These are phyloP conservation scores for Exophiala spinifera DNA, from an alignment of 2,329 filamentous ascomycete species.

Conservation along the genomic window DNA sequence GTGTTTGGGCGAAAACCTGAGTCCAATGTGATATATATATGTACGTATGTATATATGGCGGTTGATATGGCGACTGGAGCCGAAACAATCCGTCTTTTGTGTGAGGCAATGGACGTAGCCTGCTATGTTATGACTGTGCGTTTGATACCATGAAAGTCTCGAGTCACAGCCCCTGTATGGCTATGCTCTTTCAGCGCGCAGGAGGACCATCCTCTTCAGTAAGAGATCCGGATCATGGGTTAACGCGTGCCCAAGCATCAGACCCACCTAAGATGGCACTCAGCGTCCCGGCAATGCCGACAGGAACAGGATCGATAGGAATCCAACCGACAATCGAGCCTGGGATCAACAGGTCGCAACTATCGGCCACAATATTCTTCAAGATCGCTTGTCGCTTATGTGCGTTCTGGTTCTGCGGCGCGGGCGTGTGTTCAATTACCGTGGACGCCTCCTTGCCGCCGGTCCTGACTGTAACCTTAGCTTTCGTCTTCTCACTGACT, in stretches of 20 bases:
- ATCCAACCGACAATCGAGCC: conserved; percentile 61
- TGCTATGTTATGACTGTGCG: no score
- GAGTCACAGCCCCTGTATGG: no score
- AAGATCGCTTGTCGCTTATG: conserved; percentile 8
- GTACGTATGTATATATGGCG: no score
- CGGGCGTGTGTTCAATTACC: background rate
- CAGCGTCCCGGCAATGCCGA: conserved; percentile 58
- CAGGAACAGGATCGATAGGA: conserved; percentile 47
- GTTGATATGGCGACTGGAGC: no score
- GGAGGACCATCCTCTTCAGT: no score
- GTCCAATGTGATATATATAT: no score
- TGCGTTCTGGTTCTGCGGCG: background rate
- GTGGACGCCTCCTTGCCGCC: background rate
- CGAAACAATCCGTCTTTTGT: no score
- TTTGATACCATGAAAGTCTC: no score
- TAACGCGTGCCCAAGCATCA: conserved; percentile 16
- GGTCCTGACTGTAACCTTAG: background rate
- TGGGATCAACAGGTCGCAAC: conserved; percentile 62
- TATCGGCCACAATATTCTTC: conserved; percentile 55
- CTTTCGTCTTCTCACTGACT: background rate
- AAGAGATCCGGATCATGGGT: conserved; percentile 7
- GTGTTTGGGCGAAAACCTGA: no score
- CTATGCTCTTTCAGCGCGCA: no score
- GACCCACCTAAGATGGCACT: conserved; percentile 60
- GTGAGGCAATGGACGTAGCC: no score